A percentile compares a stretch with the other conserved stretches of the same genome.
Evolutionary conservation across 2,329 filamentous ascomycete genomes (phyloP).

Genomic region (Xylaria polymorpha): DNA sequence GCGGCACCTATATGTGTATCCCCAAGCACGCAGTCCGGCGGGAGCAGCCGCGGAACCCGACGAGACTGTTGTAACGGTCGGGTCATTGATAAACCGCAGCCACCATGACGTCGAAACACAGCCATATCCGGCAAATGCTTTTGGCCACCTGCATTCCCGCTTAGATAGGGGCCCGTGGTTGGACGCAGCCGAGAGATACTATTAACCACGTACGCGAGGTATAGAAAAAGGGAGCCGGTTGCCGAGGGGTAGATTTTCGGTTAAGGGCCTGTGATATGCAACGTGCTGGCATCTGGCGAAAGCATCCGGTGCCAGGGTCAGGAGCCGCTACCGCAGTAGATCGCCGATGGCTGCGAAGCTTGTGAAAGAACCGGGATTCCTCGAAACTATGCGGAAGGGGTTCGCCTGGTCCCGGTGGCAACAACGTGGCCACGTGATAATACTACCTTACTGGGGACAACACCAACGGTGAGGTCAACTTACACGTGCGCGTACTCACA

Average conservation of each 20-base stretch:
- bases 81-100: constrained; percentile 21
- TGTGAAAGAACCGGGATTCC: constrained; percentile 18
- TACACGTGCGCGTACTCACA: constrained; percentile 17
- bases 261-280: constrained; percentile 2
- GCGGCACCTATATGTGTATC: background rate
- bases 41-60: constrained; percentile 34
- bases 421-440: constrained; percentile 27
- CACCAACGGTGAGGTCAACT: constrained; percentile 8
- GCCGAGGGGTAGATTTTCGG: constrained; percentile 14
- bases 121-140: constrained; percentile 21
- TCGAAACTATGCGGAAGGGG: constrained; percentile 25
- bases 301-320: constrained; percentile 1
- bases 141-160: background rate
- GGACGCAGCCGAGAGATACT: constrained; percentile 9
- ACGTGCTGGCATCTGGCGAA: constrained; percentile 15
- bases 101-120: constrained; percentile 8
- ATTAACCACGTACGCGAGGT: constrained; percentile 5
- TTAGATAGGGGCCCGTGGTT: constrained; percentile 3
- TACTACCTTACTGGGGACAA: constrained; percentile 12
- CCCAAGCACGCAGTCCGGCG: constrained; percentile 23
- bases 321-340: background rate
- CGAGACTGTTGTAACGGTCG: constrained; percentile 13
- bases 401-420: constrained; percentile 34
- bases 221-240: background rate
- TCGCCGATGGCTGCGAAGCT: background rate